A percentile compares a stretch with the other conserved stretches of the same genome.
These are phyloP conservation scores for Gloeopeniophorella convolvens DNA, from an alignment of 768 basidiomycete species.

Conservation along the genomic window DNA sequence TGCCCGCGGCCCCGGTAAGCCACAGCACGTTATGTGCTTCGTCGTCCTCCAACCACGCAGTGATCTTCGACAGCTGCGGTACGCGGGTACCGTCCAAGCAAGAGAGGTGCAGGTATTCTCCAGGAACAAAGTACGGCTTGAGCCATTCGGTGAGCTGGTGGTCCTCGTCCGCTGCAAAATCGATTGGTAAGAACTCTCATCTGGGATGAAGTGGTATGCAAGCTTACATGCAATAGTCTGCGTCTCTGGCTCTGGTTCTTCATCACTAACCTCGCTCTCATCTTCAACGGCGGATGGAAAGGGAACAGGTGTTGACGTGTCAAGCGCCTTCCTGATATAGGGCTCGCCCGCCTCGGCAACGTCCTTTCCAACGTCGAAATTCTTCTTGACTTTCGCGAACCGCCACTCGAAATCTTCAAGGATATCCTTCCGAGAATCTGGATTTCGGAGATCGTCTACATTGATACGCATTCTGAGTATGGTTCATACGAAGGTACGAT, in stretches of 20 bases:
- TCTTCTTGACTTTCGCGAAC: conserved; percentile 1
- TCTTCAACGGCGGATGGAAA: background rate
- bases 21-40: conserved; percentile 8
- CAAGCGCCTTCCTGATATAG: background rate
- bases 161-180: conserved; percentile 5
- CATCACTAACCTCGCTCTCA: background rate
- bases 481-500: background rate
- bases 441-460: background rate
- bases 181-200: background rate
- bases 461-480: background rate
- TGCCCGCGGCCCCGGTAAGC: conserved; percentile 14
- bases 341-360: background rate
- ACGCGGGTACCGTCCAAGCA: conserved; percentile 6
- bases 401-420: background rate
- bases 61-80: background rate
- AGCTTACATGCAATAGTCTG: background rate
- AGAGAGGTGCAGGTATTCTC: background rate
- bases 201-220: too few relatives aligned
- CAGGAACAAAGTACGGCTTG: background rate
- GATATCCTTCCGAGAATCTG: background rate
- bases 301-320: background rate
- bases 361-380: conserved; percentile 7
- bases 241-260: background rate
- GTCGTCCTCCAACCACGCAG: conserved; percentile 6
- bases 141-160: background rate